phyloP scores from a whole-genome alignment of 352 stramenopile genomes.

The Phytopythium cucurbitacearum region DNA sequence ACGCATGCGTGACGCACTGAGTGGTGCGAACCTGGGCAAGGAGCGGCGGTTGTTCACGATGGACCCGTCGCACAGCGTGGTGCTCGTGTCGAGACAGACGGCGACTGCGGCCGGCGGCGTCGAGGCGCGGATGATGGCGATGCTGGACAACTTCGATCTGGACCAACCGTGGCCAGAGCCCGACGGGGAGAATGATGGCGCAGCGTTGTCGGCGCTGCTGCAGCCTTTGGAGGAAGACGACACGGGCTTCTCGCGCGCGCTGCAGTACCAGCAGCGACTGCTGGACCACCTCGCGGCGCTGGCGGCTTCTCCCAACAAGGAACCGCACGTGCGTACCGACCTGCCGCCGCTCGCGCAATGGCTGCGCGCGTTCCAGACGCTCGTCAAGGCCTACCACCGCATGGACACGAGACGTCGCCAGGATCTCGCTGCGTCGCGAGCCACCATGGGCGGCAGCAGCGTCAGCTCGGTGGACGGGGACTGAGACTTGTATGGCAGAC shows the following conservation, averaged over 20 bases:
- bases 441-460: slow-evolving; percentile 7
- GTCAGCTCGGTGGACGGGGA: slow-evolving; percentile 4
- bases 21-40: slow-evolving; percentile 49
- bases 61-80: slow-evolving; percentile 63
- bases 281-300: slow-evolving; percentile 35
- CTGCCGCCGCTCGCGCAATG: slow-evolving; percentile 53
- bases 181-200: slow-evolving; percentile 13
- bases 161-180: slow-evolving; percentile 14
- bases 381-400: slow-evolving; percentile 56
- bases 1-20: slow-evolving; percentile 51
- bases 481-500: neutral
- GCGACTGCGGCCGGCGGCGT: slow-evolving; percentile 22
- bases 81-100: slow-evolving; percentile 41
- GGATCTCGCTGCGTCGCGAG: slow-evolving; percentile 14
- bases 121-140: slow-evolving; percentile 29
- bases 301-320: slow-evolving; percentile 22
- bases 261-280: slow-evolving; percentile 56
- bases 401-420: slow-evolving; percentile 44
- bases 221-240: slow-evolving; percentile 50
- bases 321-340: slow-evolving; percentile 27
- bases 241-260: slow-evolving; percentile 42
- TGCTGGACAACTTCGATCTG: slow-evolving; percentile 39
- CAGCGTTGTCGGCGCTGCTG: slow-evolving; percentile 30
- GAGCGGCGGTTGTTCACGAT: slow-evolving; percentile 64
- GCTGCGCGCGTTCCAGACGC: slow-evolving; percentile 52